Evolutionary conservation across 345 rosid genomes (phyloP), one percentile per base, ranked within the genome.

Genomic region (Linum trigynum): DNA sequence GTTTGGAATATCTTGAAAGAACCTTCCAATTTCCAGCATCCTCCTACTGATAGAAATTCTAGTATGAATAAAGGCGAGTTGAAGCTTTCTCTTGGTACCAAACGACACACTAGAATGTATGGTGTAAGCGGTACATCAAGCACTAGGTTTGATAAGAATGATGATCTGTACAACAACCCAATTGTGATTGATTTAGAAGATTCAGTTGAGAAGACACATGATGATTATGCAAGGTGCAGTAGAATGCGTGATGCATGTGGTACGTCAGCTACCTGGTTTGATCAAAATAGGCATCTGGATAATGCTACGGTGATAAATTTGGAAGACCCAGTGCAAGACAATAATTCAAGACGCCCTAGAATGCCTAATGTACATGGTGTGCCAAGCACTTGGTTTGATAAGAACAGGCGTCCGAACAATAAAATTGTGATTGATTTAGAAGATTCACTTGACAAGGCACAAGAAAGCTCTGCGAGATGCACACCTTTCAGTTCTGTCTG

Each of bases 71-170:
- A 73, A 57, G 62, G 51, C 65, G 78, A 76, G 23, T 72, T 84
- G 75, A 71, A 71, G 43, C 84, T 82, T 67, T 78, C 86, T 50
- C 75, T 82, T 48, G 61, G 62, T 55, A 61, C 57, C 67, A 75
- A 75, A 69, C 69, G 2, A 55, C 72, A 68, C 35, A 51, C 64
- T 36, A 71, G 57, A 38, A 75, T n/a, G n/a, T n/a, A n/a, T n/a
- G n/a, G 51, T 69, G 51, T 40, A n/a, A n/a, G n/a, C n/a, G n/a
- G n/a, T 51, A 36, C 61, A 50, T 62, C 9, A 36, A 57, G 55
- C 63, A 55, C 39, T 48, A 50, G 59, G 62, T 62, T 72, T 58
- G 64, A 58, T 59, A 64, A 69, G 60, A 67, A 67, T 63, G 60
- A 57, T 63, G 58, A n/a, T 57, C n/a, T n/a, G n/a, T 45, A 67